Conservation (phyloP, 768 basidiomycete genomes). For the Mycena pura region DNA sequence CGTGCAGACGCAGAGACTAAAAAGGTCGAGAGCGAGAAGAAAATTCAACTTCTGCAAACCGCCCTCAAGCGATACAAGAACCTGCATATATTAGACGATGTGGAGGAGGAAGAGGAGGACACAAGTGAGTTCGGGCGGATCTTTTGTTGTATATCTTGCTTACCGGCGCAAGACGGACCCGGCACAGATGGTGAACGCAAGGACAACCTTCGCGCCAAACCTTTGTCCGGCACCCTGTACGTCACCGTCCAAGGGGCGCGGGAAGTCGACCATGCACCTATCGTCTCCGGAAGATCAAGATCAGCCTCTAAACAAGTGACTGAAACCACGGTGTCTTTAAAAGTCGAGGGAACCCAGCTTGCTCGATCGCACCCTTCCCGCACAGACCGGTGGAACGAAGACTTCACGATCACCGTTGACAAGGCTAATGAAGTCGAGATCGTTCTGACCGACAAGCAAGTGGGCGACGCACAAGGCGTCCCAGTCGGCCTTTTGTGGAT, state of each 20-base stretch:
- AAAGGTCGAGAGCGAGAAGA: constrained; percentile 93
- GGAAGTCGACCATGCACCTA: constrained; percentile 93
- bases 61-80: constrained; percentile 97
- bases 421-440: constrained; percentile 99
- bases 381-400: constrained; percentile 97
- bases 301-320: constrained; percentile 79
- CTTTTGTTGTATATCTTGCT: neutral
- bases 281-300: constrained; percentile 63
- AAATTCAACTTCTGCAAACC: constrained; percentile 90
- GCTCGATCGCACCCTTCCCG: constrained; percentile 92
- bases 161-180: constrained; percentile 45
- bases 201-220: constrained; percentile 92
- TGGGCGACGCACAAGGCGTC: constrained; percentile 77
- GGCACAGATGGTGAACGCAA: constrained; percentile 85
- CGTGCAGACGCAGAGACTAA: constrained; percentile 93
- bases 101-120: constrained; percentile 84
- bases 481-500: constrained; percentile 97
- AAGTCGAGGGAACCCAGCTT: constrained; percentile 93
- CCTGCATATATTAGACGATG: constrained; percentile 88
- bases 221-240: constrained; percentile 89
- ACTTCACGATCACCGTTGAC: constrained; percentile 95
- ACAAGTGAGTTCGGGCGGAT: constrained; percentile 13
- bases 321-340: constrained; percentile 93
- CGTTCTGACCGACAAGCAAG: constrained; percentile 91
- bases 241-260: constrained; percentile 89